Evolutionary conservation across 2,329 filamentous ascomycete genomes (phyloP), one percentile per base, ranked within the genome.

Genomic region (Colletotrichum lupini): DNA sequence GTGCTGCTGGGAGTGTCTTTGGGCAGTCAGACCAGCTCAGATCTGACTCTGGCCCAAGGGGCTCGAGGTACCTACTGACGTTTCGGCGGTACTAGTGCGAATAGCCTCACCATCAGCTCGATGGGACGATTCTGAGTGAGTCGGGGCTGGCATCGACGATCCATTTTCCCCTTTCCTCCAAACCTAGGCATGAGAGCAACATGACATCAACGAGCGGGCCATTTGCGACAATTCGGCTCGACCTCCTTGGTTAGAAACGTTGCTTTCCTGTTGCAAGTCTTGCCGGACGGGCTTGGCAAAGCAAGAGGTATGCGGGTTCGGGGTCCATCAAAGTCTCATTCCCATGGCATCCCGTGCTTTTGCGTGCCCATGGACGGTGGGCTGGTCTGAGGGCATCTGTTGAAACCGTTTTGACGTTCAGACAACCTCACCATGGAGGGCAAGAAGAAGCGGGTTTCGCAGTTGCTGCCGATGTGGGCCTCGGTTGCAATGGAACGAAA

Each of bases 401-500:
- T 73, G 70, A 73, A 73, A 73, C 70, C 53, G 59, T 69, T 65
- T 73, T 69, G 66, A 69, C 59, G 59, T 64, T 73, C 70, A 58
- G 55, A 60, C 70, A 64, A 73, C 52, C 32, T 69, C 70, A 69
- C 28, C 66, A 1, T 60, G 6, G 14, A 56, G 59, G 70, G 70
- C 66, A 69, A 61, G 70, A 70, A 61, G 30, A 70, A 58, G 67
- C 70, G 70, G 56, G 60, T 32, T 61, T 49, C 37, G 60, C 60
- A 61, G 60, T 55, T 73, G 56, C 56, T 70, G 67, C 67, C 67
- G 66, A 59, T 59, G 66, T 64, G 70, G 70, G 42, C 55, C 58
- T 65, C 66, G 66, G 66, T 16, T 73, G 59, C 60, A 28, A 60
- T 70, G 60, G 58, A 73, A 73, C 55, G 35, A 61, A 65, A 65